Conservation (phyloP, 805 yeast genomes). For the Suhomyces xylopsoci region DNA sequence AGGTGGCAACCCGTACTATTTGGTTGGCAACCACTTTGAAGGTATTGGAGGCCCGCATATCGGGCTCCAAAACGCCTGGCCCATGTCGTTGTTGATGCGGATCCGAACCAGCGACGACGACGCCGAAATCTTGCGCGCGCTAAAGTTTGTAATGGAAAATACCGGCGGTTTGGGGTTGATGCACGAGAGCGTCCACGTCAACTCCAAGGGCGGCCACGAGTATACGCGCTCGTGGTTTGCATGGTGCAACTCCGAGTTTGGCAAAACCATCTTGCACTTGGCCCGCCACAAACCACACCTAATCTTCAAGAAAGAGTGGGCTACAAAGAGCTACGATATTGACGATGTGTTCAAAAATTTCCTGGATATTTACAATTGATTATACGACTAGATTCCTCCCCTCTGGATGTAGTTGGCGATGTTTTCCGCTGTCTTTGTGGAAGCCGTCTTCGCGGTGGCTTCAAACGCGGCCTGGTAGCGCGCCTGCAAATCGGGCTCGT, state of each 20-base stretch:
- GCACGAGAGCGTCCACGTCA: conserved; percentile 78
- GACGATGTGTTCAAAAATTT: conserved; percentile 16
- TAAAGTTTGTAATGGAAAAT: conserved; percentile 51
- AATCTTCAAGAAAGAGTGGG: conserved; percentile 50
- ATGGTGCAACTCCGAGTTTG: conserved; percentile 92
- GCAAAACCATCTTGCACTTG: conserved; percentile 75
- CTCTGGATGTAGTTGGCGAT: conserved; percentile 64
- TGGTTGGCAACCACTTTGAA: conserved; percentile 57
- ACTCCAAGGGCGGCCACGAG: conserved; percentile 41
- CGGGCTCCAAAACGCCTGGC: conserved; percentile 83
- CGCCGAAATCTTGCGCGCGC: conserved; percentile 53
- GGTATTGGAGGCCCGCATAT: conserved; percentile 94
- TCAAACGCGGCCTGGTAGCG: conserved; percentile 75
- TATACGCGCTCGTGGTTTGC: conserved; percentile 90
- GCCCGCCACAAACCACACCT: conserved; percentile 72
- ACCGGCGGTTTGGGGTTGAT: conserved; percentile 78
- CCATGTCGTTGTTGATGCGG: conserved; percentile 74
- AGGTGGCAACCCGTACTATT: conserved; percentile 74
- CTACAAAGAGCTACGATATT: conserved; percentile 26
- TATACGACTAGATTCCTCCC: background rate
- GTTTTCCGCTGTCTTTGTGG: conserved; percentile 66
- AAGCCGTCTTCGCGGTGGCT: conserved; percentile 55
- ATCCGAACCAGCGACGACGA: conserved; percentile 76
- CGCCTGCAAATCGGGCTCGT: conserved; percentile 53
- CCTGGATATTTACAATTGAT: background rate